Base-by-base conservation (phyloP, 768 basidiomycete species). In the Rhodotorula diobovata region DNA sequence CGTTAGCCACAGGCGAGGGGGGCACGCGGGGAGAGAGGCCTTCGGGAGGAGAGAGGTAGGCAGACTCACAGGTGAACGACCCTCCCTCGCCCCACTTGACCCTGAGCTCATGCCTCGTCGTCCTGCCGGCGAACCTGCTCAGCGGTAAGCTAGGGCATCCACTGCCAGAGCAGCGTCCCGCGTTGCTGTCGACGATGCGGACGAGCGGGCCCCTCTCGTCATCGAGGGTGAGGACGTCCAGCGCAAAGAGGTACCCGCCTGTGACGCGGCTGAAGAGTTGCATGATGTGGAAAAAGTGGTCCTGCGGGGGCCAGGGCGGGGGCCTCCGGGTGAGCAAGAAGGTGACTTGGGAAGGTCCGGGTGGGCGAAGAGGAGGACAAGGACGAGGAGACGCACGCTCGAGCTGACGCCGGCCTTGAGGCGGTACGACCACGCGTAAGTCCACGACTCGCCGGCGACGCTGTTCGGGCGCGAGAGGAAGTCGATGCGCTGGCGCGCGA, bases 401-500 rank as follows among this genome's bases (percentile, higher is more conserved):
- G 30, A 28, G 14, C 21, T 28, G 14, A 35, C 28, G 23, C 32
- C 32, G 34, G 48, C 11, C 4, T 20, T 48, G 34, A 35, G 34
- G 25, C 21, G 20, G 34, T 28, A 54, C 55, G n/a, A 46, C 68
- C 68, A 70, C 45, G 53, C 25, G 62, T 64, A 70, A 39, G 58
- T 46, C 68, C 68, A 70, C 18, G 55, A 64, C 21, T 57, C 45
- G 20, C 63, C 54, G 15, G 32, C 43, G 10, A 46, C 30, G 10
- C 45, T 55, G 21, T 51, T 41, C 0, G 62, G 62, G 55, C 56
- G 64, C 11, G 68, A 70, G 34, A 64, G 54, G 46, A 70, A 46
- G 57, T 70, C 68, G 48, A 64, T 62, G 11, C 68, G 60, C 62
- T 70, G 68, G 21, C 61, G 61, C 23, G 68, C 10, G 6, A 28